phyloP scores from a whole-genome alignment of 768 basidiomycete species.

The Cystobasidium ongulense region DNA sequence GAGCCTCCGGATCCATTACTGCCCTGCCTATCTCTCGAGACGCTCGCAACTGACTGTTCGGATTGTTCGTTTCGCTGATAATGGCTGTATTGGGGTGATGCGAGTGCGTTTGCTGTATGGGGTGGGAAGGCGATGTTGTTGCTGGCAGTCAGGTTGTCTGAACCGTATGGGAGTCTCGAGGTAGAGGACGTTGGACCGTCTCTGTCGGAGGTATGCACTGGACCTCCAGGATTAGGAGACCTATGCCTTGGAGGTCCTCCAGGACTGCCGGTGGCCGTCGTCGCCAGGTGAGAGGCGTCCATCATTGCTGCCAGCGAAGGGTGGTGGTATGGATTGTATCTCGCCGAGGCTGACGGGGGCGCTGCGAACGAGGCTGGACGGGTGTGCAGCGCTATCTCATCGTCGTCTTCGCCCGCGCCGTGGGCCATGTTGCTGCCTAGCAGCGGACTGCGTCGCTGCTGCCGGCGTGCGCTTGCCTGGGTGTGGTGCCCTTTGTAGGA shows the following conservation, averaged over 20 bases:
- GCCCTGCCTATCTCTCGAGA: neutral
- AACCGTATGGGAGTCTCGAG: neutral
- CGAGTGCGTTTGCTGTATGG: neutral
- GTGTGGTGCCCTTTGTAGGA: slow-evolving; percentile 1
- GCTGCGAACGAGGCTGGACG: neutral
- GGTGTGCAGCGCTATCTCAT: neutral
- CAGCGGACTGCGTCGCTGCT: neutral
- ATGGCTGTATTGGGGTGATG: neutral
- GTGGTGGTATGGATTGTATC: neutral
- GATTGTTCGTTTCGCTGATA: neutral
- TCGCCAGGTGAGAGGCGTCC: neutral
- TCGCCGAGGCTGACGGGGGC: neutral
- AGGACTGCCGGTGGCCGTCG: neutral
- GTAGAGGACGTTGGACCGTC: neutral
- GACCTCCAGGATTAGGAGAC: neutral
- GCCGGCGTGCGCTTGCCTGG: neutral
- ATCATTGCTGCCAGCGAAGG: slow-evolving; percentile 1
- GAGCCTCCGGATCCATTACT: neutral
- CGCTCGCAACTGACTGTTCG: neutral
- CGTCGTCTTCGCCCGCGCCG: neutral
- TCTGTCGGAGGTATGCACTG: neutral
- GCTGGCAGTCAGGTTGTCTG: neutral
- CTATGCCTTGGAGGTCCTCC: neutral
- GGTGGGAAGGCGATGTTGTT: neutral
- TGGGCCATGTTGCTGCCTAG: neutral